phyloP scores from a whole-genome alignment of 331 rosid species.

The Malus hybrid region DNA sequence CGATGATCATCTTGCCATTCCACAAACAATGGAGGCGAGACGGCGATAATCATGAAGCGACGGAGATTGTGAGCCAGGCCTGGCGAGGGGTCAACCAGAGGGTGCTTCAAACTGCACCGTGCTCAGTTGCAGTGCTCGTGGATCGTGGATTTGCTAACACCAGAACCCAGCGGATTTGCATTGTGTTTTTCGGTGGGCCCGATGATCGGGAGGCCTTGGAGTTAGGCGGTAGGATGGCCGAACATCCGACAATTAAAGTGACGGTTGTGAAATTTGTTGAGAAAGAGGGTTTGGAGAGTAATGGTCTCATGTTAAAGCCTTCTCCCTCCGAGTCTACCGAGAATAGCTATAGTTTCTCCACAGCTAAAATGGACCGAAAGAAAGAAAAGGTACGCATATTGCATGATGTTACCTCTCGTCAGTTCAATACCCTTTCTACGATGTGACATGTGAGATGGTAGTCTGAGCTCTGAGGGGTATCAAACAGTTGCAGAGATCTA shows the following conservation, averaged over 20 bases:
- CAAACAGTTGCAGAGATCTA: not conserved
- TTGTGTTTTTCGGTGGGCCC: slow-evolving; percentile 76
- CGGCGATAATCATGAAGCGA: slow-evolving; percentile 1
- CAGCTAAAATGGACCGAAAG: slow-evolving; percentile 37
- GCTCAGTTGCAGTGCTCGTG: slow-evolving; percentile 65
- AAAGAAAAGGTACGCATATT: slow-evolving; percentile 40
- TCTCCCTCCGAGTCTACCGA: slow-evolving; percentile 20
- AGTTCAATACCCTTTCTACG: not conserved
- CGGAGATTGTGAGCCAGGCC: slow-evolving; percentile 46
- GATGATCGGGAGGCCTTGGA: slow-evolving; percentile 74
- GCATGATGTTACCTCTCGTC: not conserved
- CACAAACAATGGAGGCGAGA: slow-evolving; percentile 51
- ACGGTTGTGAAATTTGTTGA: slow-evolving; percentile 38
- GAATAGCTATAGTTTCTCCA: slow-evolving; percentile 42
- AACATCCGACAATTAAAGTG: slow-evolving; percentile 52
- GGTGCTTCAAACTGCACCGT: slow-evolving; percentile 63
- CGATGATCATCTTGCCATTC: slow-evolving; percentile 66
- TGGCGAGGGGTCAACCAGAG: slow-evolving; percentile 75
- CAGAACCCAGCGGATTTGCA: slow-evolving; percentile 20
- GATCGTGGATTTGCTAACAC: slow-evolving; percentile 49
- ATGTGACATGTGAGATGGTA: not conserved
- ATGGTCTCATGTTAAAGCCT: slow-evolving; percentile 21
- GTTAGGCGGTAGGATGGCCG: slow-evolving; percentile 52
- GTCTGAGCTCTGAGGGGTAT: too few relatives aligned
- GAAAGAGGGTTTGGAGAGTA: slow-evolving; percentile 3